Evolutionary conservation across 345 rosid species (phyloP), one percentile per base, ranked within the genome.

Genomic region (Eucalyptus dawsonii): DNA sequence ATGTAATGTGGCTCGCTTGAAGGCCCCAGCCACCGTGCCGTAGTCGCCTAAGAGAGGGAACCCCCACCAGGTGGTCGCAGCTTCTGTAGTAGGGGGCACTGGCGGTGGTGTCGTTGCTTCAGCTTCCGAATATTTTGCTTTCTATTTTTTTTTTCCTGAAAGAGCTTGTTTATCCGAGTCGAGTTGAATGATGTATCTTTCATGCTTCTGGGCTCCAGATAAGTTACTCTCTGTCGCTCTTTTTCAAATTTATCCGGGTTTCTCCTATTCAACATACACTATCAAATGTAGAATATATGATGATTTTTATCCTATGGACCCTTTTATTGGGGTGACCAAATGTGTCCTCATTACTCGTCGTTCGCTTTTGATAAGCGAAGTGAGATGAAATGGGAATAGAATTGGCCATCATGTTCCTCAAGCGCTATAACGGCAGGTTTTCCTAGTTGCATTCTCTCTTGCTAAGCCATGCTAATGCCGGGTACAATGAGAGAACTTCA

Each of bases 81-180:
- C 25, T 10, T 72, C 7, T 72, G 13, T 34, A 72, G 44, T 15
- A 31, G 80, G 34, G 5, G 80, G 14, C 44, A 69, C 24, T 3
- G 42, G 37, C 3, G 7, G 13, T 69, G 44, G 80, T 69, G 12
- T 69, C 7, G 37, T 69, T 0, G 13, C 81, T 69, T 17, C 14
- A 34, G 12, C 81, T 69, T 69, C 25, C 3, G 6, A 17, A 69
- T 9, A 1, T 34, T 69, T 67, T 14, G 19, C 11, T 15, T 14
- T 14, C 4, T 12, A 0, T 13, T 27, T 62, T 12, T 22, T 9
- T 12, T 8, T 31, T 5, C 17, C 10, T 9, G 2, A 34, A 8
- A 34, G 22, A 69, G 13, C 11, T 34, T 69, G 1, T 8, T 34
- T 34, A 31, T 69, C 7, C 11, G 3, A 8, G 34, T 67, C 0